Evolutionary conservation across 495 filamentous ascomycete species (phyloP).

Genomic region (Aspergillus ostianus): DNA sequence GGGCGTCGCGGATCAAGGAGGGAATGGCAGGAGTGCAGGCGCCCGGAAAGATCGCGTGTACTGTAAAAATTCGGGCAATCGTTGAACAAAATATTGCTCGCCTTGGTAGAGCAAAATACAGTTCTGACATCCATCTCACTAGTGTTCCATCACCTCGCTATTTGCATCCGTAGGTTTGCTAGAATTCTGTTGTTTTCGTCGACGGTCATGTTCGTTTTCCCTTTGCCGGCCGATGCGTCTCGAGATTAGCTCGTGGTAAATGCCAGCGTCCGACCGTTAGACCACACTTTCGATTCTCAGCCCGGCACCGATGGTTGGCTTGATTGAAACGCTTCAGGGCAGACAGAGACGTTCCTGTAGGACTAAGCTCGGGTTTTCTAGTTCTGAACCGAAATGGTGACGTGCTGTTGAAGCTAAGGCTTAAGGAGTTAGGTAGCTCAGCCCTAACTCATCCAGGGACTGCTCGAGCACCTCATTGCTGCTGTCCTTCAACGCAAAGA

Average conservation of each 20-base stretch:
- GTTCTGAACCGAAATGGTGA: neutral
- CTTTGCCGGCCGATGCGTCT: neutral
- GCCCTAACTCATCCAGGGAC: neutral
- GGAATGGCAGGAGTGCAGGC: neutral
- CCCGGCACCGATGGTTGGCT: too few species aligned
- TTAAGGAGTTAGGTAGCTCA: neutral
- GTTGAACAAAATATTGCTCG: neutral
- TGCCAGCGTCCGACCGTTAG: neutral
- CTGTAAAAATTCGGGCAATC: neutral
- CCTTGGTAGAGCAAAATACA: neutral
- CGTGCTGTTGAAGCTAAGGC: neutral
- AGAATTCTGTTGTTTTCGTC: too few species aligned
- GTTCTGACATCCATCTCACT: neutral
- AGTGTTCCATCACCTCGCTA: neutral
- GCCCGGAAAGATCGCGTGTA: neutral
- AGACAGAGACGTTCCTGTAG: neutral
- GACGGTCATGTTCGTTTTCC: too few species aligned
- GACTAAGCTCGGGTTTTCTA: neutral
- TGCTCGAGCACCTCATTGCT: neutral
- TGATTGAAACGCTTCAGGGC: neutral
- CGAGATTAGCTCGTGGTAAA: neutral
- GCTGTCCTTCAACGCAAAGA: neutral
- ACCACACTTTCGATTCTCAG: too few species aligned
- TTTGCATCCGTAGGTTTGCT: neutral
- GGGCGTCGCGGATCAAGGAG: neutral